Conservation (phyloP, 2,329 filamentous ascomycete species). For the Fusarium secorum region DNA sequence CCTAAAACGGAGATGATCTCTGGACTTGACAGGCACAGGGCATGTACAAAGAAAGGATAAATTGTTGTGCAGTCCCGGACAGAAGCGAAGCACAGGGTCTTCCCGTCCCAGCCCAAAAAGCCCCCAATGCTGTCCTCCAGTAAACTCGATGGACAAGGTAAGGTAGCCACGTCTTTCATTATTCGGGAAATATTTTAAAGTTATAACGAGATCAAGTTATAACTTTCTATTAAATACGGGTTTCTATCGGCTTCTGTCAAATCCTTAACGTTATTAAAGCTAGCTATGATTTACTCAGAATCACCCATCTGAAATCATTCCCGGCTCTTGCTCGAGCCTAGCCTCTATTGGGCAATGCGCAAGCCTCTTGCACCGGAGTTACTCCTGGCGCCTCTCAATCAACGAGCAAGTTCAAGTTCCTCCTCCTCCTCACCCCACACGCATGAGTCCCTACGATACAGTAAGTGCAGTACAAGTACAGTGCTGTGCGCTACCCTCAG, state of each 20-base stretch:
- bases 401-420: neutral
- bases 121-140: neutral
- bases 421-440: slow-evolving; percentile 5
- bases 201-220: neutral
- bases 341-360: neutral
- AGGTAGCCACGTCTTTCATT: neutral
- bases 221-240: too few species aligned
- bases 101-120: neutral
- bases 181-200: neutral
- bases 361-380: slow-evolving; percentile 9
- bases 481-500: slow-evolving; percentile 2
- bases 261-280: neutral
- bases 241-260: neutral
- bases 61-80: neutral
- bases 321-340: neutral
- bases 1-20: slow-evolving; percentile 1
- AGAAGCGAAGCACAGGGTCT: slow-evolving; percentile 11
- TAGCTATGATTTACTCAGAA: neutral
- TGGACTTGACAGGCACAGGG: neutral
- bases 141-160: neutral
- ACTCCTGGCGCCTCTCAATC: slow-evolving; percentile 1
- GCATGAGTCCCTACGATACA: neutral
- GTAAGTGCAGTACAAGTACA: neutral
- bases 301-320: neutral
- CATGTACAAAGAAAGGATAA: neutral